Evolutionary conservation across 495 filamentous ascomycete species (phyloP), one percentile per base, ranked within the genome.

Genomic region (Neurospora sp.): DNA sequence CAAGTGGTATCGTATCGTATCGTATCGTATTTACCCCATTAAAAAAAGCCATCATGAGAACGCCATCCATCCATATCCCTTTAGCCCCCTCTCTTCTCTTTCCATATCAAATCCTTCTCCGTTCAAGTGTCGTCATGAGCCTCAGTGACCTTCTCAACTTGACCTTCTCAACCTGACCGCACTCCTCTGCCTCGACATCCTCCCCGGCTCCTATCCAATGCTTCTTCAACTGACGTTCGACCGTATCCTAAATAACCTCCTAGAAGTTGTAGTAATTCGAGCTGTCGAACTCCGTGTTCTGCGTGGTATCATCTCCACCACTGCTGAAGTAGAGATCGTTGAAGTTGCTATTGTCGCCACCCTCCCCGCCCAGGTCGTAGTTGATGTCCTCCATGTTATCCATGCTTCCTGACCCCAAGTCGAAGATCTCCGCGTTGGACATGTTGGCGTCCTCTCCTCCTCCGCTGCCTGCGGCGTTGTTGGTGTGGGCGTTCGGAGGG

Each of bases 241-340:
- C 40, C 35, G 39, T 37, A 31, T 42, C 70, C 35, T 18, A 48
- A n/a, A 41, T 8, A 11, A 39, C 37, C 23, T 62, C 7, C 39
- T 70, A 70, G 80, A 83, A 72, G 78, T 81, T 18, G 72, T 35
- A 66, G 27, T 35, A 66, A 66, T 16, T 66, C 54, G 27, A 74
- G 35, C 83, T 77, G 70, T 86, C 81, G 75, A 84, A 83, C 69
- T 82, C 77, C 18, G 75, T 76, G 4, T 71, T n/a, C 66, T 46
- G 75, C 76, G 80, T 79, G 40, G 81, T 81, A 35, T 77, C 54
- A 69, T 83, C 78, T 69, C 77, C 76, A 3, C 54, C 54, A 35
- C 75, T 79, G 73, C 75, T 77, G 69, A 78, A 80, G 72, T 74
- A 81, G 74, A 84, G 76, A 72, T 84, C 81, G 39, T 83, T 78